Conservation (phyloP, 306 rosid genomes). For the Begonia loranthoides region DNA sequence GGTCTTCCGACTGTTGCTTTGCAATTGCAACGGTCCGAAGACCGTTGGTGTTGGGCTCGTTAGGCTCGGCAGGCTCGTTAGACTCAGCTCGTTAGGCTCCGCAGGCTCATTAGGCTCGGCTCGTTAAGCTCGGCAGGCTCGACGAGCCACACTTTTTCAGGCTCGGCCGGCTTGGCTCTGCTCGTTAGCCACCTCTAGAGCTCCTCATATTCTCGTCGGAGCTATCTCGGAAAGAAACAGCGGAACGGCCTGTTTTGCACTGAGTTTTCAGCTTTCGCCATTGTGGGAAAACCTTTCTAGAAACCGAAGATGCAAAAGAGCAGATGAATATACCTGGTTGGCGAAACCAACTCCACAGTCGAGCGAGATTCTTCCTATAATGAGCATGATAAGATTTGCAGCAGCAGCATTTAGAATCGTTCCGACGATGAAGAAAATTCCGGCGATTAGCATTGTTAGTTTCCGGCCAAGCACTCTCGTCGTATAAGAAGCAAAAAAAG, state of each 20-base stretch:
- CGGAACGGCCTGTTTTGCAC: slow-evolving; percentile 67
- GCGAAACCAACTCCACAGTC: slow-evolving; percentile 88
- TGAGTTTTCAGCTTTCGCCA: background rate
- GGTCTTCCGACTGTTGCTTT: too few relatives aligned
- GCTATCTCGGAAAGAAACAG: slow-evolving; percentile 86
- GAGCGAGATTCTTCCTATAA: slow-evolving; percentile 41
- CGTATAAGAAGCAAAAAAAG: slow-evolving; percentile 42
- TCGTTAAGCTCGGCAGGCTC: too few relatives aligned
- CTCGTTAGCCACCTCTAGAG: too few relatives aligned
- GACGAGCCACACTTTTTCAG: too few relatives aligned
- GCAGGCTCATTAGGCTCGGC: too few relatives aligned
- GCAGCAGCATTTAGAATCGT: slow-evolving; percentile 36
- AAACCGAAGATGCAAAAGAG: too few relatives aligned
- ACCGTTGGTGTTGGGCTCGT: too few relatives aligned
- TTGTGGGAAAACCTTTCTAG: too few relatives aligned
- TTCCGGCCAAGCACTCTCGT: slow-evolving; percentile 44
- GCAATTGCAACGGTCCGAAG: too few relatives aligned
- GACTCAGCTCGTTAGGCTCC: too few relatives aligned
- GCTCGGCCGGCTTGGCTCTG: too few relatives aligned
- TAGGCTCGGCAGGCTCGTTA: too few relatives aligned
- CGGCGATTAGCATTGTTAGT: slow-evolving; percentile 57
- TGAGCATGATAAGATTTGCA: slow-evolving; percentile 29
- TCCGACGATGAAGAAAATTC: slow-evolving; percentile 43
- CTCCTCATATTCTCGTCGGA: slow-evolving; percentile 92
- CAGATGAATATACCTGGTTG: slow-evolving; percentile 44